phyloP scores from a whole-genome alignment of 192 early-diverging fungal species.

The Fimicolochytrium jonesii region DNA sequence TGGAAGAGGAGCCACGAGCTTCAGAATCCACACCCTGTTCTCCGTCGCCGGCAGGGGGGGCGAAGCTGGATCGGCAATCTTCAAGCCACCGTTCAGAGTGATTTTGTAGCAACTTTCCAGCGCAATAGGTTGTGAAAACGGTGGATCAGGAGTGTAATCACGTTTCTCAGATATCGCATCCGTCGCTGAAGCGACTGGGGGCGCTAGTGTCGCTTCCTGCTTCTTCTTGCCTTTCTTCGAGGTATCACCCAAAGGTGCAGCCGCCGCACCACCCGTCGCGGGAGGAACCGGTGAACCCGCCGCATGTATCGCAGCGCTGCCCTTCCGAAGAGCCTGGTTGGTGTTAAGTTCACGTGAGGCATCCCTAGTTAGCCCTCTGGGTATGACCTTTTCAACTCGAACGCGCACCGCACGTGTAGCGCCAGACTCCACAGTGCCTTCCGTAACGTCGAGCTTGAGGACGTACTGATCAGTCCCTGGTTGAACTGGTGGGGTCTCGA shows the following conservation, averaged over 20 bases:
- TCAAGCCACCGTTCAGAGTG: constrained; percentile 36
- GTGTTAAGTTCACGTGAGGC: too few relatives aligned
- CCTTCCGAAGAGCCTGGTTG: too few relatives aligned
- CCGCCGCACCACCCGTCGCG: too few relatives aligned
- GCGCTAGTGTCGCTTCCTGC: too few relatives aligned
- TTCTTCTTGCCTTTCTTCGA: too few relatives aligned
- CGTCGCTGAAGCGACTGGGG: background rate
- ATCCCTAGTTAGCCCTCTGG: too few relatives aligned
- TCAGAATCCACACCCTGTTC: constrained; percentile 24
- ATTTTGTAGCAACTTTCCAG: constrained; percentile 42
- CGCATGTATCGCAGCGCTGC: too few relatives aligned
- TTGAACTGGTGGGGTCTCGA: background rate
- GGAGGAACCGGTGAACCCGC: too few relatives aligned
- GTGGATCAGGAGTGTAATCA: too few relatives aligned
- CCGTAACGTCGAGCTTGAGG: constrained; percentile 20
- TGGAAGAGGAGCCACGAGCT: constrained; percentile 12
- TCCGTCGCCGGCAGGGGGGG: constrained; percentile 16
- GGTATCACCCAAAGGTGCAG: too few relatives aligned
- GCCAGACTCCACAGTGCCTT: constrained; percentile 41
- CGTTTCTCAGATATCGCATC: too few relatives aligned
- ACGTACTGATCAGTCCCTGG: background rate
- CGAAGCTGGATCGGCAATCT: constrained; percentile 32
- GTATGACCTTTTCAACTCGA: constrained; percentile 12
- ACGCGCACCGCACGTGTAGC: constrained; percentile 21
- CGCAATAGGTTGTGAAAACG: constrained; percentile 12